phyloP scores from a whole-genome alignment of 163 green algal species.

The Chloroidium sp. region DNA sequence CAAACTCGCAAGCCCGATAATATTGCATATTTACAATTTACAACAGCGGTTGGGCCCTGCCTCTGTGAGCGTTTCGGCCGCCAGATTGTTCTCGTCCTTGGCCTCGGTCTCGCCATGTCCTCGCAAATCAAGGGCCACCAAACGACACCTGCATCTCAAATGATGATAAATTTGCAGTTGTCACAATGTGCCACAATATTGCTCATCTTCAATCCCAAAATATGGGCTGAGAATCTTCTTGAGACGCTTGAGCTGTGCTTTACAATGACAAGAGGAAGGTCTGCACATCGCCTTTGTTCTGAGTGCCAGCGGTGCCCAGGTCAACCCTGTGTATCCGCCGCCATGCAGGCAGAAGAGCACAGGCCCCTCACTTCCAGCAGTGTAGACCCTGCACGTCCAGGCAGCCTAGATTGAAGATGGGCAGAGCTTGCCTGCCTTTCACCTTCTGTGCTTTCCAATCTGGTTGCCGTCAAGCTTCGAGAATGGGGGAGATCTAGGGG shows the following conservation, averaged over 20 bases:
- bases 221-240: too few relatives aligned
- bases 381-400: conserved; percentile 16
- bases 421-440: too few relatives aligned
- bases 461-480: too few relatives aligned
- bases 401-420: too few relatives aligned
- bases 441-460: too few relatives aligned
- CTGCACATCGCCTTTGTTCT: conserved; percentile 55
- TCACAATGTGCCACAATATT: too few relatives aligned
- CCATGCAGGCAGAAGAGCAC: conserved; percentile 80
- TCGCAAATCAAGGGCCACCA: conserved; percentile 72
- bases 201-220: too few relatives aligned
- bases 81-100: conserved; percentile 53
- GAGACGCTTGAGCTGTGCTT: too few relatives aligned
- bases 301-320: conserved; percentile 68
- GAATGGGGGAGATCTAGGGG: too few relatives aligned
- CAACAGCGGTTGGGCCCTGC: conserved; percentile 9
- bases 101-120: conserved; percentile 62
- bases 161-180: too few relatives aligned
- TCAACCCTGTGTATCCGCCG: conserved; percentile 77
- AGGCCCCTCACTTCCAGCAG: conserved; percentile 6
- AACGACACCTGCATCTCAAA: conserved; percentile 28
- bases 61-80: conserved; percentile 28
- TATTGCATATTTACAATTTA: too few relatives aligned
- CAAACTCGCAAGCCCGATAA: too few relatives aligned
- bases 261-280: neutral